A percentile compares a stretch with the other conserved stretches of the same genome.
Conservation (phyloP, 495 filamentous ascomycete species). For the Lasiosphaeria miniovina region DNA sequence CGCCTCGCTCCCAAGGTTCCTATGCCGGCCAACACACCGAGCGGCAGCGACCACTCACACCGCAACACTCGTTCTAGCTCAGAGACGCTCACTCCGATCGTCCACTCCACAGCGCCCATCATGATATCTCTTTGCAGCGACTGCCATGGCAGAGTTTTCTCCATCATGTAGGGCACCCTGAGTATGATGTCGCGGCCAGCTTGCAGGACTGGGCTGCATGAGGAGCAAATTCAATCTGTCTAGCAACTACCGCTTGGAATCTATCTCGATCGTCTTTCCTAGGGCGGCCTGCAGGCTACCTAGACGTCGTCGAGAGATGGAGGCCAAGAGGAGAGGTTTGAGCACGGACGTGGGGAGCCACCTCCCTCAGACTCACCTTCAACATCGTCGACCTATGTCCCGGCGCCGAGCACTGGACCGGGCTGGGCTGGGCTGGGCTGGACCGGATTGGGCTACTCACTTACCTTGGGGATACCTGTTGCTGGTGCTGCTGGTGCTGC, state of each 20-base stretch:
- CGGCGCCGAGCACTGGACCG: no score
- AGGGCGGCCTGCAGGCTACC: no score
- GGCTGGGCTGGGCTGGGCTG: no score
- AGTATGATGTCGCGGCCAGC: constrained; percentile 4
- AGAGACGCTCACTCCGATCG: constrained; percentile 24
- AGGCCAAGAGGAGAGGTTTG: no score
- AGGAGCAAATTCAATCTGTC: not conserved
- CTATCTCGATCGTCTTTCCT: not conserved
- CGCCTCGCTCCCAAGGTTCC: constrained; percentile 20
- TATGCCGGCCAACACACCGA: constrained; percentile 17
- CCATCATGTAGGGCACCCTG: constrained; percentile 10
- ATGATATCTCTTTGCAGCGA: constrained; percentile 27
- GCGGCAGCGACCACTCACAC: constrained; percentile 15
- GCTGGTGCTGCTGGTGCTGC: not conserved
- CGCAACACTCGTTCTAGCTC: not conserved
- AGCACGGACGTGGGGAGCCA: no score
- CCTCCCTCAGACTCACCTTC: no score
- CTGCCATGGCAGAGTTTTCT: constrained; percentile 20
- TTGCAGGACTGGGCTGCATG: constrained; percentile 15
- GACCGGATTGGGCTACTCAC: no score
- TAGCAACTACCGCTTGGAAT: not conserved
- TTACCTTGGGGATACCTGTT: not conserved
- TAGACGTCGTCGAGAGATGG: no score
- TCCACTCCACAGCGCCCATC: constrained; percentile 19
- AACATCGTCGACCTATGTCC: no score